A percentile compares a stretch with the other conserved stretches of the same genome.
Conservation (phyloP, 2,329 filamentous ascomycete genomes). For the Metarhizium sp. region DNA sequence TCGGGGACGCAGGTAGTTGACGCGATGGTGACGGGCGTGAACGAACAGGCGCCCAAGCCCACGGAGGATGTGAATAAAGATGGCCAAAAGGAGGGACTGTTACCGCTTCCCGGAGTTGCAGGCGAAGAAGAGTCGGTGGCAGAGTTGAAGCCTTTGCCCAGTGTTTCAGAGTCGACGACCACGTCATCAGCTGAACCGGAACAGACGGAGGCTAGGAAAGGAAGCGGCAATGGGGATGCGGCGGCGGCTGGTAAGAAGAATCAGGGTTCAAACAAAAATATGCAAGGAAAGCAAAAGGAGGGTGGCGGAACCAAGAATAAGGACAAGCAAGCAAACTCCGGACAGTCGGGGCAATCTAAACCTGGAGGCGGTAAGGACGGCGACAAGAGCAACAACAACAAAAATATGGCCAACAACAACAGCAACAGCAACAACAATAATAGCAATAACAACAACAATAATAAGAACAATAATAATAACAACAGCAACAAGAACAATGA, state of each 20-base stretch:
- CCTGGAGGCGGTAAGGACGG: background rate
- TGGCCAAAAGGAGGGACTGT: background rate
- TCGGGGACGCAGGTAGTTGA: background rate
- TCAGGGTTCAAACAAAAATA: background rate
- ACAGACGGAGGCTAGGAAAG: background rate
- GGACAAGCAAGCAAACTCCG: background rate
- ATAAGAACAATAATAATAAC: too few relatives aligned
- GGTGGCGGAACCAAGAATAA: background rate
- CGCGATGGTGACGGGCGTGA: background rate
- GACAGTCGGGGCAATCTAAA: background rate
- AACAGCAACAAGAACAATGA: too few relatives aligned
- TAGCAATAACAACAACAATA: too few relatives aligned
- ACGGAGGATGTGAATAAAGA: background rate
- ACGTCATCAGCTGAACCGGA: background rate
- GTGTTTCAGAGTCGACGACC: background rate
- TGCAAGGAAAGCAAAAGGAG: background rate
- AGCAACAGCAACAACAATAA: too few relatives aligned
- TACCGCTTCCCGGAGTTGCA: background rate
- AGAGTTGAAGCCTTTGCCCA: slow-evolving; percentile 1
- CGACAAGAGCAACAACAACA: slow-evolving; percentile 9
- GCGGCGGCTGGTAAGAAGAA: background rate
- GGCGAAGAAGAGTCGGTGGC: background rate
- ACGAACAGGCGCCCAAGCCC: background rate
- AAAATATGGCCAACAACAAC: too few relatives aligned
- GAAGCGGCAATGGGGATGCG: background rate